These are phyloP conservation scores for Phalaenopsis hybrid DNA, from an alignment of 116 monocot genomes.

Conservation along the genomic window DNA sequence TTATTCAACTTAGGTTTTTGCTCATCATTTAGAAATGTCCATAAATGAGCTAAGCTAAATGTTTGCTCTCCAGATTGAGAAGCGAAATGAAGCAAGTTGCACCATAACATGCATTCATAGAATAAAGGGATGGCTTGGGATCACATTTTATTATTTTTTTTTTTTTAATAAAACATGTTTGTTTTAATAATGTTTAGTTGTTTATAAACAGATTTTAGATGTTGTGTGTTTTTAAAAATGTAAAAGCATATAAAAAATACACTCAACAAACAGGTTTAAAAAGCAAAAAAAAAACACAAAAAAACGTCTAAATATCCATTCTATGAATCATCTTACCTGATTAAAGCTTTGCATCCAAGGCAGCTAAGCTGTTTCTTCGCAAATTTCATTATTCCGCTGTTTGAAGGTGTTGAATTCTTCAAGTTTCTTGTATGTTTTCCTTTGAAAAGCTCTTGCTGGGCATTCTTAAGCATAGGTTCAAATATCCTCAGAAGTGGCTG, in stretches of 20 bases:
- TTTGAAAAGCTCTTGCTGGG: constrained; percentile 86
- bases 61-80: not conserved
- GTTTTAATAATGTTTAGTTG: too few species aligned
- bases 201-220: too few species aligned
- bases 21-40: not conserved
- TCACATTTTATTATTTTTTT: too few species aligned
- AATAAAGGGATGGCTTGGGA: not conserved
- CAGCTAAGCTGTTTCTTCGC: constrained; percentile 86
- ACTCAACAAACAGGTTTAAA: too few species aligned
- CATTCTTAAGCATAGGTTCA: constrained; percentile 97
- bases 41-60: not conserved
- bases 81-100: not conserved
- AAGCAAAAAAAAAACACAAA: too few species aligned
- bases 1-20: not conserved
- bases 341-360: constrained; percentile 90
- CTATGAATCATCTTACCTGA: constrained; percentile 38
- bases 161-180: too few species aligned
- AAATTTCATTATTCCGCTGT: constrained; percentile 96
- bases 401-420: constrained; percentile 90
- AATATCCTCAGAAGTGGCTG: constrained; percentile 98
- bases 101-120: not conserved
- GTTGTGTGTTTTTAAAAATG: too few species aligned
- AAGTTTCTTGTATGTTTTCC: constrained; percentile 96
- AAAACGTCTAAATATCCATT: not conserved
- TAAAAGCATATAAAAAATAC: too few species aligned